Evolutionary conservation across 169 alveolate species (phyloP), one percentile per base, ranked within the genome.

Genomic region (Plasmodium yoelii): DNA sequence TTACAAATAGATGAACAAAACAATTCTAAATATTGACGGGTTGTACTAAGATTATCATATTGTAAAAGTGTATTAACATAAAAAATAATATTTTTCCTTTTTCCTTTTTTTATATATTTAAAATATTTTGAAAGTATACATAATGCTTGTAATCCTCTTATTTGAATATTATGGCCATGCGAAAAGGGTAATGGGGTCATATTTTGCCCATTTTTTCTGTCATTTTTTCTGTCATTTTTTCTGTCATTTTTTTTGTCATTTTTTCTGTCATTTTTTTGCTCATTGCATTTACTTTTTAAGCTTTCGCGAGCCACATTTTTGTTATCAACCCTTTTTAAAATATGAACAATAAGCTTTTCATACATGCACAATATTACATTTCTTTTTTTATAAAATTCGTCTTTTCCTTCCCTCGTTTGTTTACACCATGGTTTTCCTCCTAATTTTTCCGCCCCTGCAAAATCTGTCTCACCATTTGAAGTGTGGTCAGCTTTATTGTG

Each of bases 101-200:
- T 49, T 1, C 28, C 18, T 22, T 56, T 64, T 63, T 71, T 74
- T 65, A 59, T 39, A 59, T 56, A 60, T 24, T 82, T 82, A 65
- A 84, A 65, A 53, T 71, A 68, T 55, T 74, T 88, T 19, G 87
- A 39, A 39, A 91, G 39, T 39, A 90, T 74, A 24, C 94, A 91
- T 42, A 91, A 46, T 13, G 91, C 86, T 49, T 91, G 94, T 73
- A 91, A 69, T 28, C 88, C 75, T 42, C 89, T 86, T 19, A 91
- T 49, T n/a, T 88, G 80, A 13, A 71, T 53, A 53, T 87, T 91
- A 70, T 91, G 93, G 34, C 89, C 91, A 60, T 69, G 19, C 34
- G 93, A 88, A n/a, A 88, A 88, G 1, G 94, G 94, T 44, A 91
- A 61, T 5, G 94, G 94, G n/a, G 13, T 19, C 0, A 15, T 5